Evolutionary conservation across 805 yeast genomes (phyloP).

Genomic region (Kodamaea laetipori): DNA sequence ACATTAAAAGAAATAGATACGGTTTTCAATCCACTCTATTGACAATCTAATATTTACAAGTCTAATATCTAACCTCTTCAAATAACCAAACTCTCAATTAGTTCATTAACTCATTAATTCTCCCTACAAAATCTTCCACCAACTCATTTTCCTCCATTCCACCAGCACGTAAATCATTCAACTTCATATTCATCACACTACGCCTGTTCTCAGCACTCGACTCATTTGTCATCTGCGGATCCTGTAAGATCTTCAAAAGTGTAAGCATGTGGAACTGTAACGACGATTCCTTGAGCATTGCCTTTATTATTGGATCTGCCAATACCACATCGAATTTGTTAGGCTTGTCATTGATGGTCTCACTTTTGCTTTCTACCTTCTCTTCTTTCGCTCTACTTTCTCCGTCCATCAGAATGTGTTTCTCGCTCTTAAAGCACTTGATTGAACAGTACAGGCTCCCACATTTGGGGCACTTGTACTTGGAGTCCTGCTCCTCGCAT

Average conservation of each 20-base stretch:
- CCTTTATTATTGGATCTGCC: slow-evolving; percentile 45
- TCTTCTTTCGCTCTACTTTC: neutral
- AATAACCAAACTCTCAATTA: too few species aligned
- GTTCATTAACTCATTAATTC: slow-evolving; percentile 24
- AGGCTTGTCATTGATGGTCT: neutral
- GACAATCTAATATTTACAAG: too few species aligned
- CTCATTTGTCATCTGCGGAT: slow-evolving; percentile 51
- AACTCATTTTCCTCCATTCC: slow-evolving; percentile 68
- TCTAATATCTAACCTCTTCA: too few species aligned
- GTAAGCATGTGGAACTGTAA: slow-evolving; percentile 57
- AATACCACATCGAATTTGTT: slow-evolving; percentile 29
- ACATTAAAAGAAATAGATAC: too few species aligned
- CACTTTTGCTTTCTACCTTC: slow-evolving; percentile 1
- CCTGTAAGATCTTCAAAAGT: slow-evolving; percentile 49
- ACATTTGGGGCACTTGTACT: slow-evolving; percentile 63
- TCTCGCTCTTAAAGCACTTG: slow-evolving; percentile 55
- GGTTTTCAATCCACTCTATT: too few species aligned
- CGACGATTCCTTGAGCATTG: slow-evolving; percentile 52
- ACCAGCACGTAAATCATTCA: slow-evolving; percentile 59
- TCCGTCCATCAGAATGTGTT: slow-evolving; percentile 29
- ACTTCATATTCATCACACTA: slow-evolving; percentile 61
- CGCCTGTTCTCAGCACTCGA: slow-evolving; percentile 52
- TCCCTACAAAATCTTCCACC: slow-evolving; percentile 66
- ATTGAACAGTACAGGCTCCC: slow-evolving; percentile 54
- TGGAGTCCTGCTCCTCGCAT: slow-evolving; percentile 29